A percentile compares a stretch with the other conserved stretches of the same genome.
Conservation (phyloP, 805 yeast genomes). For the Candida railenensis region DNA sequence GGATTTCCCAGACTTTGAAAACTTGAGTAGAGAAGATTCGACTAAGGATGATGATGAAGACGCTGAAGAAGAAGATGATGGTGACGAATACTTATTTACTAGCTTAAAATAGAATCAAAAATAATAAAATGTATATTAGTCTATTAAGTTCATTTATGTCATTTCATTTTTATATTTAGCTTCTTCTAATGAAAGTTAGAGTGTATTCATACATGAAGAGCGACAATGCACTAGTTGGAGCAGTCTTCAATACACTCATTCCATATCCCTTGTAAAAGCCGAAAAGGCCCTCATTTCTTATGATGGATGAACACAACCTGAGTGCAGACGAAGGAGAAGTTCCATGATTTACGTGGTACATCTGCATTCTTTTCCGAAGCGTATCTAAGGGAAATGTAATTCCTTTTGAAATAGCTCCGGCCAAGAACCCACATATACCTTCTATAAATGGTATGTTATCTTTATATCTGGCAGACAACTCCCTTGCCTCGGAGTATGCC, state of each 20-base stretch:
- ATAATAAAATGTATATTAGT: neutral
- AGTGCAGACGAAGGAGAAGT: constrained; percentile 11
- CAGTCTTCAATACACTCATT: constrained; percentile 71
- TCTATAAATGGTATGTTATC: constrained; percentile 40
- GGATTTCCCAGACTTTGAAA: constrained; percentile 24
- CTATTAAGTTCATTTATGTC: neutral
- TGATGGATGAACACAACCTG: constrained; percentile 36
- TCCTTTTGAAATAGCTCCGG: constrained; percentile 75
- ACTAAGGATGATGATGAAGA: constrained; percentile 13
- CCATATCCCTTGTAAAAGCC: constrained; percentile 77
- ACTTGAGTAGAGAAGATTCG: constrained; percentile 14
- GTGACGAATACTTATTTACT: constrained; percentile 34
- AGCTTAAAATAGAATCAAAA: neutral
- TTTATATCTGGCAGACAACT: constrained; percentile 23
- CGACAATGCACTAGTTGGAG: constrained; percentile 74
- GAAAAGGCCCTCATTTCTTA: constrained; percentile 54
- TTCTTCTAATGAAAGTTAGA: constrained; percentile 8
- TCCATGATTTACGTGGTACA: constrained; percentile 27
- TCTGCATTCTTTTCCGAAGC: constrained; percentile 73
- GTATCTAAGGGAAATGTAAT: constrained; percentile 85
- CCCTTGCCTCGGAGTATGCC: constrained; percentile 55
- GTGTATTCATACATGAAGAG: constrained; percentile 61
- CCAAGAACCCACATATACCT: constrained; percentile 65
- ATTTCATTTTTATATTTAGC: neutral
- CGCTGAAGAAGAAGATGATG: constrained; percentile 18